A percentile compares a stretch with the other conserved stretches of the same genome.
phyloP scores from a whole-genome alignment of 306 rosid genomes.

The Prunus salicina region DNA sequence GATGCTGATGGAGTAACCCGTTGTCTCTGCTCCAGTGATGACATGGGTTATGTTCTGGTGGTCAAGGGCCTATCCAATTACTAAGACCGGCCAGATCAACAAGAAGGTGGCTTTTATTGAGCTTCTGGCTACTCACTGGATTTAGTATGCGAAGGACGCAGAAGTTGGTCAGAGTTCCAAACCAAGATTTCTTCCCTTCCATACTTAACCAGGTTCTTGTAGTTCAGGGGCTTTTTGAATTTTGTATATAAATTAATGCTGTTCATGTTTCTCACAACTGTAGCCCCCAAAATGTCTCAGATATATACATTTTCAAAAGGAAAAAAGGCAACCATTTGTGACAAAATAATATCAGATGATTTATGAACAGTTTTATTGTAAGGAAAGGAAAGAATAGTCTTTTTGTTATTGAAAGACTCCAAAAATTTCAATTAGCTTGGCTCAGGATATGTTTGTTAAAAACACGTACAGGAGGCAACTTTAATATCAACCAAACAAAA shows the following conservation, averaged over 20 bases:
- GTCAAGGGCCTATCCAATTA: background rate
- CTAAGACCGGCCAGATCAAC: conserved; percentile 3
- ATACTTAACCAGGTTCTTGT: conserved; percentile 19
- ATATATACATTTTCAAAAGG: background rate
- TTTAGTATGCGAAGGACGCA: background rate
- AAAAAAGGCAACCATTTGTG: background rate
- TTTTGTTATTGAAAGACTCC: no score
- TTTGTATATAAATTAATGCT: background rate
- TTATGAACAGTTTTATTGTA: background rate
- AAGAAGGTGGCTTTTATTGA: background rate
- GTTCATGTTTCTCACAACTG: background rate
- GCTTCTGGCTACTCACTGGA: background rate
- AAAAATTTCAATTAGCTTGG: no score
- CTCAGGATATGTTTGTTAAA: no score
- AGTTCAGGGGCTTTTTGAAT: background rate
- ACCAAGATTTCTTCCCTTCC: background rate
- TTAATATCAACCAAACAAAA: no score
- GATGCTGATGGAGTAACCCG: background rate
- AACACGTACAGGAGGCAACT: no score
- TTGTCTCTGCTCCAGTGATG: background rate
- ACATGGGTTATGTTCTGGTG: background rate
- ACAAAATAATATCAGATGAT: background rate
- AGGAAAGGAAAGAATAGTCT: no score
- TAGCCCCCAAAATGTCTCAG: background rate
- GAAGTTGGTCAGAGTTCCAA: conserved; percentile 2